A percentile compares a stretch with the other conserved stretches of the same genome.
Conservation (phyloP, 2,329 filamentous ascomycete genomes). For the Cercospora zeae-maydis region DNA sequence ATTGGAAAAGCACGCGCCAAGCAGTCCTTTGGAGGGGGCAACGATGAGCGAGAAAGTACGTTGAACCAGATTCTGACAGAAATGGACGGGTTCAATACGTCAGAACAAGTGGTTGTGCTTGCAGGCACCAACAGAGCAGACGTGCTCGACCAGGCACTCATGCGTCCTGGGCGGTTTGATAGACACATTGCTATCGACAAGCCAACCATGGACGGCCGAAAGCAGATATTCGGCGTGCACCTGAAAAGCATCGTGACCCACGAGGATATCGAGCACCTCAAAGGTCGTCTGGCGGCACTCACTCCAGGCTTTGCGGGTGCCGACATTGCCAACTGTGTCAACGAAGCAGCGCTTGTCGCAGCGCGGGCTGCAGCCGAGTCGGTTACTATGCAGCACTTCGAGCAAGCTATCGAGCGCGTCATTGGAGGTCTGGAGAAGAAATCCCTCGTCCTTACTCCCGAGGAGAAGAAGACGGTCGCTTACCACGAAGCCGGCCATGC, state of each 20-base stretch:
- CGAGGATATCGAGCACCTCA: slow-evolving; percentile 82
- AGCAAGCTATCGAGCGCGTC: slow-evolving; percentile 95
- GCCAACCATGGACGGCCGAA: slow-evolving; percentile 93
- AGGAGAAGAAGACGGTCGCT: slow-evolving; percentile 92
- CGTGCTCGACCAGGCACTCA: slow-evolving; percentile 88
- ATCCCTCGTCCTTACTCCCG: slow-evolving; percentile 84
- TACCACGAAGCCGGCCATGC: slow-evolving; percentile 98
- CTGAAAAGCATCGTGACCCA: slow-evolving; percentile 90
- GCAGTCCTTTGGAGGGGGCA: slow-evolving; percentile 79
- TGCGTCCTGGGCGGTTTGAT: slow-evolving; percentile 96
- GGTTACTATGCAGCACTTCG: slow-evolving; percentile 87
- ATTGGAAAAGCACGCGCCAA: slow-evolving; percentile 89
- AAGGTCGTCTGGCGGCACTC: slow-evolving; percentile 82
- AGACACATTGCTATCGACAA: slow-evolving; percentile 92
- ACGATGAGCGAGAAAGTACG: slow-evolving; percentile 94
- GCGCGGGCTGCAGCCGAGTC: slow-evolving; percentile 76
- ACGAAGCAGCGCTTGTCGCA: slow-evolving; percentile 93
- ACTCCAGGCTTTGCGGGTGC: slow-evolving; percentile 97
- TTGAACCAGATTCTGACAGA: slow-evolving; percentile 98
- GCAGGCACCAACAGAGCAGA: slow-evolving; percentile 96
- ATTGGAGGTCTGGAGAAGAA: slow-evolving; percentile 97
- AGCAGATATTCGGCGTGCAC: slow-evolving; percentile 95
- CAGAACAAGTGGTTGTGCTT: slow-evolving; percentile 92
- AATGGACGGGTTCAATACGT: slow-evolving; percentile 99
- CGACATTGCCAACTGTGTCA: slow-evolving; percentile 97